Percentiles rank a stretch among this genome's conserved stretches.
phyloP scores from a whole-genome alignment of 768 basidiomycete genomes.

The Boletus rubroflammeus region DNA sequence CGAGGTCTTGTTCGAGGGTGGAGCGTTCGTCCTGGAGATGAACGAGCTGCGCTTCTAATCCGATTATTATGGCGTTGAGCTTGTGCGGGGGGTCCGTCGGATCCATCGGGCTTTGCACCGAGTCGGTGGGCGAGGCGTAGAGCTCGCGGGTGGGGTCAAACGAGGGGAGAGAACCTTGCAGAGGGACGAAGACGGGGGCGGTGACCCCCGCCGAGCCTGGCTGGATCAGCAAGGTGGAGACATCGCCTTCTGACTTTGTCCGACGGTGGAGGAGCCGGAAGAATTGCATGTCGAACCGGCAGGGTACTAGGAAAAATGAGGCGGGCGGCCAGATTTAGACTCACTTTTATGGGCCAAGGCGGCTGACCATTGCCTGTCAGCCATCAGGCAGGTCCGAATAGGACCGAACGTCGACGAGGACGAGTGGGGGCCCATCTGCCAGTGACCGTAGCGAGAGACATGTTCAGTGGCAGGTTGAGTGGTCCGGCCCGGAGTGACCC shows the following conservation, averaged over 20 bases:
- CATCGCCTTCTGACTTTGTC: conserved; percentile 44
- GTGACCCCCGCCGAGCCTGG: background rate
- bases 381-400: background rate
- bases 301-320: background rate
- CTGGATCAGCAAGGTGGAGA: conserved; percentile 22
- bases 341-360: conserved; percentile 15
- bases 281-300: conserved; percentile 42
- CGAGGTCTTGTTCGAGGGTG: conserved; percentile 26
- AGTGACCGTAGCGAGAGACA: background rate
- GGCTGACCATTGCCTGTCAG: conserved; percentile 22
- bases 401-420: conserved; percentile 1
- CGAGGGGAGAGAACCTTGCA: conserved; percentile 20
- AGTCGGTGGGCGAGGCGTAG: conserved; percentile 5
- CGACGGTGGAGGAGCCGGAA: conserved; percentile 47
- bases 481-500: background rate
- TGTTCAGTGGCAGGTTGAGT: too few species aligned
- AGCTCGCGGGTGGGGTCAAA: conserved; percentile 26
- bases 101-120: background rate
- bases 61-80: conserved; percentile 8
- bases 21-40: conserved; percentile 15
- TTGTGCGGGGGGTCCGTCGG: background rate
- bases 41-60: conserved; percentile 12
- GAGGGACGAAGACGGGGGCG: conserved; percentile 24
- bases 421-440: background rate
- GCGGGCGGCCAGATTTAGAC: background rate